Base-by-base conservation (phyloP, 805 yeast species). In the Metschnikowia peoriensis region DNA sequence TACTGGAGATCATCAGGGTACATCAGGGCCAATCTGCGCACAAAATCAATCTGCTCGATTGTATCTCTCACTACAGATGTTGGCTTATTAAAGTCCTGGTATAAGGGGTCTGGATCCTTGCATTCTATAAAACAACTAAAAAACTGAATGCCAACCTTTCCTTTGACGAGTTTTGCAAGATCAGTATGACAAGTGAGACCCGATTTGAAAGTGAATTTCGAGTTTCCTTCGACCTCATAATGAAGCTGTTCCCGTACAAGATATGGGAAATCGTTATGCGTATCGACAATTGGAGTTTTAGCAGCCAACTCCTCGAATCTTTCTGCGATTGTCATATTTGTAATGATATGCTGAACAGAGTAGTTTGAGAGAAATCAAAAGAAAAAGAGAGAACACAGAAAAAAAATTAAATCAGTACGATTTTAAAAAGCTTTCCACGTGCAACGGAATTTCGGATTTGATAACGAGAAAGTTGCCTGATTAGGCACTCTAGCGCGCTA, bases 221-320 rank as follows among this genome's bases (percentile, higher is more conserved):
- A 53, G 10, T 64, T 64, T 27, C 63, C 50, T 44, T 50, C 44
- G 46, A 75, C 56, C 62, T 76, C 74, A 54, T 76, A 73, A 54
- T 77, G 79, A 7, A 77, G 66, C 52, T 79, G 81, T 29, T 66
- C 66, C 51, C 84, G 64, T 45, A 79, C 53, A 15, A 76, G 67
- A 56, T 77, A 81, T 4, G 85, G 84, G 59, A 81, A 74, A 53
- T 80, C 83, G 56, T 80, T 81, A 45, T 76, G 78, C 0, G 78
- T 70, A 45, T 80, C 83, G 2, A 76, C 70, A 3, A 80, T 66
- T 1, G 84, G 83, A 6, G 54, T 35, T 11, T 22, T 38, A 12
- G 16, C 15, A 22, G 45, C 41, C 40, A 50, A 38, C 28, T 17
- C 27, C 6, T 46, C 43, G 32, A 53, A 41, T n/a, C 52, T 37